These are phyloP conservation scores for Wallacemonas sp. DNA, from an alignment of 208 protist species.

Conservation along the genomic window DNA sequence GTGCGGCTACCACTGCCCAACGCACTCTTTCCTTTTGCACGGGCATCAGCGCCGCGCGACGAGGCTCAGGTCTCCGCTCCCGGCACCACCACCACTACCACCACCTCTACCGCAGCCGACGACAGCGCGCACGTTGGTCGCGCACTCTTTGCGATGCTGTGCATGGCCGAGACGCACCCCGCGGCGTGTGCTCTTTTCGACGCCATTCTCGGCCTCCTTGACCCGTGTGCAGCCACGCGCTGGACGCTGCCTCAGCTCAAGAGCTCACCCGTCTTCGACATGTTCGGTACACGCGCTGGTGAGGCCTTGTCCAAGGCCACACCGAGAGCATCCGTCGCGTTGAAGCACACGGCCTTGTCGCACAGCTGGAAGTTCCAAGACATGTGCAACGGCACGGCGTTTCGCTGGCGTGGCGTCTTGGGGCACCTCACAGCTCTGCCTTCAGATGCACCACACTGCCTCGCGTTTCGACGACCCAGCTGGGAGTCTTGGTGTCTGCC, in stretches of 20 bases:
- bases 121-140: not conserved
- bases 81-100: no score
- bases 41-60: no score
- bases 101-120: no score
- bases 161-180: slow-evolving; percentile 12
- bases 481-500: no score
- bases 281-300: not conserved
- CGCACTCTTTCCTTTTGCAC: no score
- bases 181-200: slow-evolving; percentile 9
- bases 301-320: not conserved
- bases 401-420: not conserved
- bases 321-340: no score
- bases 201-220: slow-evolving; percentile 27
- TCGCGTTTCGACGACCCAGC: no score
- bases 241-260: slow-evolving; percentile 33
- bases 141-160: slow-evolving; percentile 9
- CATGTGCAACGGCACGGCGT: not conserved
- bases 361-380: not conserved
- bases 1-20: no score
- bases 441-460: not conserved
- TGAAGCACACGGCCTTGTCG: not conserved
- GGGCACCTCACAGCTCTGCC: not conserved
- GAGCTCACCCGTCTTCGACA: slow-evolving; percentile 19
- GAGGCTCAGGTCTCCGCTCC: no score
- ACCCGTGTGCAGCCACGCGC: slow-evolving; percentile 29